Conservation (phyloP, 1,139 yeast genomes). For the Kurtzmaniella quercitrusa region DNA sequence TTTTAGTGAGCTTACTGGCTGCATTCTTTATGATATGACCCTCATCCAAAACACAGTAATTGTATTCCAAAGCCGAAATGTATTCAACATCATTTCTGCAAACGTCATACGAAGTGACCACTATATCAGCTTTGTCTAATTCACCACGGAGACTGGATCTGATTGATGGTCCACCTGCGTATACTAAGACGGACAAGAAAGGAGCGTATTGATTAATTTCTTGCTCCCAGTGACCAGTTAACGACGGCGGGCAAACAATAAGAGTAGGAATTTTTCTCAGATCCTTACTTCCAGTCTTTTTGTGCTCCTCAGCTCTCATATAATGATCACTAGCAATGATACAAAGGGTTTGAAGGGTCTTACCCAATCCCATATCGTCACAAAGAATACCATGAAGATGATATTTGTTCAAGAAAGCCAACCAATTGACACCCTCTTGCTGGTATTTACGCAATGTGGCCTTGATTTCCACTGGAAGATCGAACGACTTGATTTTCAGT, state of each 20-base stretch:
- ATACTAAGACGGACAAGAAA: slow-evolving; percentile 73
- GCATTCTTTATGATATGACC: slow-evolving; percentile 97
- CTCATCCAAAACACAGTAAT: slow-evolving; percentile 95
- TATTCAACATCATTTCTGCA: slow-evolving; percentile 84
- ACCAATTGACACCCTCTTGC: slow-evolving; percentile 98
- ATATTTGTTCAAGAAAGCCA: slow-evolving; percentile 90
- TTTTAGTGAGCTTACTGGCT: slow-evolving; percentile 78
- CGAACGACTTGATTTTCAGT: slow-evolving; percentile 83
- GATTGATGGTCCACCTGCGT: slow-evolving; percentile 88
- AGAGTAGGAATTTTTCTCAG: slow-evolving; percentile 76
- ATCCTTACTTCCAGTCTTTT: slow-evolving; percentile 60
- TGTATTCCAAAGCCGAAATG: slow-evolving; percentile 63
- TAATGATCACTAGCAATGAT: slow-evolving; percentile 96
- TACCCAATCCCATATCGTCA: slow-evolving; percentile 99
- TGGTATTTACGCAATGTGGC: slow-evolving; percentile 94
- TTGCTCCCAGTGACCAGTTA: slow-evolving; percentile 99
- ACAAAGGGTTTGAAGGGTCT: slow-evolving; percentile 94
- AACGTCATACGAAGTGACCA: slow-evolving; percentile 94
- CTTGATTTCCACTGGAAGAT: slow-evolving; percentile 83
- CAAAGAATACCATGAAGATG: slow-evolving; percentile 95
- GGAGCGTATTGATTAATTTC: slow-evolving; percentile 91
- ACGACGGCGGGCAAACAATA: slow-evolving; percentile 92
- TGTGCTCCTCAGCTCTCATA: slow-evolving; percentile 67
- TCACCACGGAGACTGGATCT: slow-evolving; percentile 55
- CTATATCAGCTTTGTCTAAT: slow-evolving; percentile 66